Evolutionary conservation across 192 early-diverging fungal species (phyloP).

Genomic region (Backusella tuberculispora): DNA sequence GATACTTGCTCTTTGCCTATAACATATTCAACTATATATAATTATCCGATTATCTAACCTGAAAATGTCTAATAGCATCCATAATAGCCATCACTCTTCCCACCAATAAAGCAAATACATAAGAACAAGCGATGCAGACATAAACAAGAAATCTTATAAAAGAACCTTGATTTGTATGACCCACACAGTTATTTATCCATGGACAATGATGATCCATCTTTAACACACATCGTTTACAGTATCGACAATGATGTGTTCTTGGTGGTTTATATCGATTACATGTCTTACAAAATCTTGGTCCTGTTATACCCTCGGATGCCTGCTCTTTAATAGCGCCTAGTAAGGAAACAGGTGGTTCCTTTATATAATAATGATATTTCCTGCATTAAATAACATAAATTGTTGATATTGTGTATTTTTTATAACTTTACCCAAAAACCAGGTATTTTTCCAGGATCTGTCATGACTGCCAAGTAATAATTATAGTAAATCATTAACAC

Average conservation of each 20-base stretch:
- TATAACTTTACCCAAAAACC: constrained; percentile 43
- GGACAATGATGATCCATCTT: constrained; percentile 95
- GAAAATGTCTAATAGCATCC: constrained; percentile 40
- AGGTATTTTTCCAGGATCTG: constrained; percentile 82
- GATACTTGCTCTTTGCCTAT: too few species aligned
- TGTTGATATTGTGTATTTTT: neutral
- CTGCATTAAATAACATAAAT: neutral
- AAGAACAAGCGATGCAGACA: constrained; percentile 60
- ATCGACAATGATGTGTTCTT: constrained; percentile 77
- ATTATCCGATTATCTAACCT: constrained; percentile 9
- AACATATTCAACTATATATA: neutral
- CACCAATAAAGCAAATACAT: constrained; percentile 60
- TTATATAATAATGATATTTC: neutral
- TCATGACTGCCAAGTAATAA: constrained; percentile 81
- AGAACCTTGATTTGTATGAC: constrained; percentile 73
- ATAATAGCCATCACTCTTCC: constrained; percentile 57
- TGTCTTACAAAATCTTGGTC: constrained; percentile 74
- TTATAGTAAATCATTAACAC: constrained; percentile 82
- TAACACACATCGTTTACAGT: constrained; percentile 81
- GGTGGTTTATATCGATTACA: constrained; percentile 75
- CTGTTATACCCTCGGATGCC: constrained; percentile 57
- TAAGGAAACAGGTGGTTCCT: constrained; percentile 28
- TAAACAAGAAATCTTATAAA: constrained; percentile 82
- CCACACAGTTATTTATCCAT: constrained; percentile 91
- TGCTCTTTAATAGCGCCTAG: constrained; percentile 31